A percentile compares a stretch with the other conserved stretches of the same genome.
These are phyloP conservation scores for Sistotremastrum niveocremeum DNA, from an alignment of 768 basidiomycete genomes.

Conservation along the genomic window DNA sequence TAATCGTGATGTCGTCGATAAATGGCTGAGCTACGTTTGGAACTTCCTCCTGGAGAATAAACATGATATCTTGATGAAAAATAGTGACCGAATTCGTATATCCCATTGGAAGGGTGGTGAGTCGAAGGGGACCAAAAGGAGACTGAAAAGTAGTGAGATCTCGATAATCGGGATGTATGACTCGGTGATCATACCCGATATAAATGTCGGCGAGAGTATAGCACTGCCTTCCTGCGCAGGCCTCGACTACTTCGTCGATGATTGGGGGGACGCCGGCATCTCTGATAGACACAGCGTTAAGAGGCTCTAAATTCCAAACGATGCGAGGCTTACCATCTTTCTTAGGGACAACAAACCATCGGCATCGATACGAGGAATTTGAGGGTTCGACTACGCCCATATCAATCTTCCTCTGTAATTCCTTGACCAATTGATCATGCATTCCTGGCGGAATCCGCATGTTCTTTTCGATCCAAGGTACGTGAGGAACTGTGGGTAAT, in stretches of 20 bases:
- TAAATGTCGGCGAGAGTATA: conserved; percentile 17
- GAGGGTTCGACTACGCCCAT: conserved; percentile 28
- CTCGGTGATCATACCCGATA: conserved; percentile 22
- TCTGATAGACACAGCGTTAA: conserved; percentile 20
- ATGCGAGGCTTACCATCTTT: conserved; percentile 11
- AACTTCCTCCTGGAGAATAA: conserved; percentile 27
- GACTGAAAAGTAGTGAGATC: conserved; percentile 30
- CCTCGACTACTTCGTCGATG: conserved; percentile 18
- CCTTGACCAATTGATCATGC: conserved; percentile 15
- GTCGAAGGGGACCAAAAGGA: conserved; percentile 19
- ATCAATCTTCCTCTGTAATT: conserved; percentile 22
- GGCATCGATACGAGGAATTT: conserved; percentile 23
- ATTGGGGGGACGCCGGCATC: conserved; percentile 18
- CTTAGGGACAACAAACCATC: conserved; percentile 27
- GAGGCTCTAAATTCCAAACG: conserved; percentile 14
- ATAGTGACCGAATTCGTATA: conserved; percentile 27
- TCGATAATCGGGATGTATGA: conserved; percentile 15
- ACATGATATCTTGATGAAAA: conserved; percentile 25
- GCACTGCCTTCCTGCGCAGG: conserved; percentile 20
- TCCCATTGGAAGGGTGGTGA: conserved; percentile 26
- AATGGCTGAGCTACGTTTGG: conserved; percentile 23
- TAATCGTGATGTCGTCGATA: conserved; percentile 26
- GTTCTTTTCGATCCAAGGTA: conserved; percentile 16
- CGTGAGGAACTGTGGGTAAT: conserved; percentile 20
- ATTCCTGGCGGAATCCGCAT: conserved; percentile 14